phyloP scores from a whole-genome alignment of 306 rosid species.

The Dalbergia cochinchinensis region DNA sequence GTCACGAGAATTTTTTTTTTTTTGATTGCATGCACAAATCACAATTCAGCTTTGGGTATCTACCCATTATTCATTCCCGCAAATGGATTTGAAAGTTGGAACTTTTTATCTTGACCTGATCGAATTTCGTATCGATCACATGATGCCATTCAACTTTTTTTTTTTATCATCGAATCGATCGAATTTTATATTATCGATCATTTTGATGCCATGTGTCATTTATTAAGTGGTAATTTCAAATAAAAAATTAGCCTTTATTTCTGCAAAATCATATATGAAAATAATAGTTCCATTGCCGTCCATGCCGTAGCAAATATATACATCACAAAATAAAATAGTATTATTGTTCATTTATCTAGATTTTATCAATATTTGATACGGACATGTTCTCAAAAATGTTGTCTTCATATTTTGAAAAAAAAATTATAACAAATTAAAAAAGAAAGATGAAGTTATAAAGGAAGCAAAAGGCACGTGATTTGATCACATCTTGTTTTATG shows the following conservation, averaged over 20 bases:
- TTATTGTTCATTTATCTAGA: background rate
- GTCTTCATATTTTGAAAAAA: background rate
- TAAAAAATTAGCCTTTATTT: background rate
- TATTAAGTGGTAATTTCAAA: background rate
- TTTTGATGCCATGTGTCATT: conserved; percentile 21
- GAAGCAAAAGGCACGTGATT: conserved; percentile 10
- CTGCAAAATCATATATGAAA: background rate
- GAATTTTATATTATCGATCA: conserved; percentile 23
- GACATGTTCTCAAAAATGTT: background rate
- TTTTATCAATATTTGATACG: background rate
- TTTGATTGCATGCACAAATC: conserved; percentile 34
- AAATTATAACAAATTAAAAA: background rate
- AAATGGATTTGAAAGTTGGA: conserved; percentile 19
- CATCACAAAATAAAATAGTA: background rate
- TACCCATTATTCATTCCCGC: background rate
- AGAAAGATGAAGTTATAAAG: background rate
- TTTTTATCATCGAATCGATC: background rate
- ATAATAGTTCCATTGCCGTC: background rate
- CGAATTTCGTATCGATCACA: too few relatives aligned
- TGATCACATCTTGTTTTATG: conserved; percentile 26
- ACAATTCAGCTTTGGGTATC: background rate
- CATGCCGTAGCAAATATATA: background rate
- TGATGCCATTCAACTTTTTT: too few relatives aligned
- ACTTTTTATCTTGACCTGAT: background rate
- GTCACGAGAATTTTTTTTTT: background rate